phyloP scores from a whole-genome alignment of 768 basidiomycete genomes.

The Asterophora lycoperdoides region DNA sequence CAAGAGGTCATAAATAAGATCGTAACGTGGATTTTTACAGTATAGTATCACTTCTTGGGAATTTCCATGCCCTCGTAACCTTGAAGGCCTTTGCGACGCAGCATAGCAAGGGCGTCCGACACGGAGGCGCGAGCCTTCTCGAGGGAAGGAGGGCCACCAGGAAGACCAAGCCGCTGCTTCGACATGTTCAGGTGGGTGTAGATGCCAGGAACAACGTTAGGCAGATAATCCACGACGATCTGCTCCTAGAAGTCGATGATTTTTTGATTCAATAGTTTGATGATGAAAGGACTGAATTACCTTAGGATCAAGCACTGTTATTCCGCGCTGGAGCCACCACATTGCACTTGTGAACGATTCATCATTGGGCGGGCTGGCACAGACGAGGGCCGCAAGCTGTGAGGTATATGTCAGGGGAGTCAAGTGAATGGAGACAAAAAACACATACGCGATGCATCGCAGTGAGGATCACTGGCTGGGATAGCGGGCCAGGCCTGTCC shows the following conservation, averaged over 20 bases:
- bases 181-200: constrained; percentile 73
- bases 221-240: constrained; percentile 76
- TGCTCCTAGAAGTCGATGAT: constrained; percentile 49
- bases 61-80: constrained; percentile 19
- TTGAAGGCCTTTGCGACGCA: constrained; percentile 43
- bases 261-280: no score
- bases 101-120: constrained; percentile 70
- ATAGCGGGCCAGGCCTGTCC: constrained; percentile 63
- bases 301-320: constrained; percentile 66
- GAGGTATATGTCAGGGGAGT: constrained; percentile 3
- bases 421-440: not conserved
- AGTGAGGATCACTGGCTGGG: constrained; percentile 81
- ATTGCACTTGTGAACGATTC: constrained; percentile 77
- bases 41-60: constrained; percentile 12
- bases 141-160: constrained; percentile 60
- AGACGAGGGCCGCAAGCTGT: constrained; percentile 69
- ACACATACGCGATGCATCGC: constrained; percentile 72
- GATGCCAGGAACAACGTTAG: constrained; percentile 76
- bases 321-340: constrained; percentile 84
- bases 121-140: constrained; percentile 64
- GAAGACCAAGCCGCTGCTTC: constrained; percentile 74
- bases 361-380: constrained; percentile 72
- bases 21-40: not conserved
- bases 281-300: constrained; percentile 27
- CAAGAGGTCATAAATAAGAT: not conserved